phyloP scores from a whole-genome alignment of 495 filamentous ascomycete genomes.

The Pyrenopolyporus hunteri region DNA sequence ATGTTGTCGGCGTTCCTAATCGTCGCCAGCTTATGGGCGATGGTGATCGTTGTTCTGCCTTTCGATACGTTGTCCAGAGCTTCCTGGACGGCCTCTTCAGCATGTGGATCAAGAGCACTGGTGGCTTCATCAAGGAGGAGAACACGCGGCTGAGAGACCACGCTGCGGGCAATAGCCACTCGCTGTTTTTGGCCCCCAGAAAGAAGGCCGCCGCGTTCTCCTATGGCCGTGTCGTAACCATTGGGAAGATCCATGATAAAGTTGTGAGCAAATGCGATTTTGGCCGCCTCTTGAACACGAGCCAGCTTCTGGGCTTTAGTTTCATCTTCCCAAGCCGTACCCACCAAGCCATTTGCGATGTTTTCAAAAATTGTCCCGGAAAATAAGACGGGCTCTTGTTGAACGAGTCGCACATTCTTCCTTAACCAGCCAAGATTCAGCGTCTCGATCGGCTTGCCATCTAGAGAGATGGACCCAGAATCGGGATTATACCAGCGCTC shows the following conservation, averaged over 20 bases:
- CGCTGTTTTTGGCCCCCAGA: conserved; percentile 67
- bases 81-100: conserved; percentile 72
- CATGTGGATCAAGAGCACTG: conserved; percentile 73
- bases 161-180: conserved; percentile 74
- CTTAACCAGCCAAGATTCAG: conserved; percentile 59
- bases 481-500: conserved; percentile 82
- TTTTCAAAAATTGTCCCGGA: conserved; percentile 65
- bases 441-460: conserved; percentile 50
- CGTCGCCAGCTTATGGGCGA: conserved; percentile 73
- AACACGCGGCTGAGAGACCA: conserved; percentile 75
- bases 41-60: conserved; percentile 79
- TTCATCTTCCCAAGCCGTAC: conserved; percentile 48
- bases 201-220: conserved; percentile 57
- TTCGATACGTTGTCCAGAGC: conserved; percentile 69
- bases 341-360: conserved; percentile 55
- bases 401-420: conserved; percentile 58
- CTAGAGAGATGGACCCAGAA: conserved; percentile 47
- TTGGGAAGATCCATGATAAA: conserved; percentile 54
- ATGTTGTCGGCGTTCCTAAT: conserved; percentile 76
- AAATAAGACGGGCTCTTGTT: conserved; percentile 67
- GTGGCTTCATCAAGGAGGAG: conserved; percentile 85
- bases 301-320: conserved; percentile 41
- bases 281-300: conserved; percentile 50
- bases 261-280: conserved; percentile 47
- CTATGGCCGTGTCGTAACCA: conserved; percentile 63